Evolutionary conservation across 768 basidiomycete species (phyloP), one percentile per base, ranked within the genome.

Genomic region (Austroboletus festivus): DNA sequence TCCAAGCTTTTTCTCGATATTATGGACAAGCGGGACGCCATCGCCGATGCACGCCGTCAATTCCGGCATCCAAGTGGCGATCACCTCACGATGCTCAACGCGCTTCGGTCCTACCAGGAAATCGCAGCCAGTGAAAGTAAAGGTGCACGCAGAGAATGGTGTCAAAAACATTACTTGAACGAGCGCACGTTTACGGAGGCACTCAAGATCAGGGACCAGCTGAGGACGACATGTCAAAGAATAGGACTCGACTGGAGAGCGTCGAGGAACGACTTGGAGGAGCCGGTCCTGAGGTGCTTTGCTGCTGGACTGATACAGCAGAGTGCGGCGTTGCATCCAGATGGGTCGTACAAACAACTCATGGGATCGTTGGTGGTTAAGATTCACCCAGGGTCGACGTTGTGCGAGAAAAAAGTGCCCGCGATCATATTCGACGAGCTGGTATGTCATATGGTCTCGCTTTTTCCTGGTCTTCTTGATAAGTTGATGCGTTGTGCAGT

Each of bases 391-490:
- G 80, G 87, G 24, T 97, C 94, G 24, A 77, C 81, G 3, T 62
- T 98, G 58, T 80, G 78, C 57, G 85, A 87, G 55, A 91, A 88
- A 61, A 90, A 89, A 63, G 80, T 84, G 0, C 83, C 84, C 0
- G 91, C 86, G 5, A 92, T 99, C 53, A 78, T 99, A 31, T 99
- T 89, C 63, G 87, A 95, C 64, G 96, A 99, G 62, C 70, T 99
- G 62, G 95, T 96, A 52, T 60, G 86, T 72, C 10, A 22, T 3
- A 35, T 49, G 2, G 28, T 38, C 18, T 12, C 3, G 18, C 5
- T 12, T 9, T 31, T 16, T 12, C n/a, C n/a, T 28, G 28, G 12
- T 5, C 28, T 28, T 5, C 9, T 22, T 35, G 6, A 15, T 22
- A 41, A 34, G 28, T n/a, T 47, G 22, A 42, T 35, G 42, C 23